These are phyloP conservation scores for Phytophthora nicotianae DNA, from an alignment of 352 stramenopile species.

Conservation along the genomic window DNA sequence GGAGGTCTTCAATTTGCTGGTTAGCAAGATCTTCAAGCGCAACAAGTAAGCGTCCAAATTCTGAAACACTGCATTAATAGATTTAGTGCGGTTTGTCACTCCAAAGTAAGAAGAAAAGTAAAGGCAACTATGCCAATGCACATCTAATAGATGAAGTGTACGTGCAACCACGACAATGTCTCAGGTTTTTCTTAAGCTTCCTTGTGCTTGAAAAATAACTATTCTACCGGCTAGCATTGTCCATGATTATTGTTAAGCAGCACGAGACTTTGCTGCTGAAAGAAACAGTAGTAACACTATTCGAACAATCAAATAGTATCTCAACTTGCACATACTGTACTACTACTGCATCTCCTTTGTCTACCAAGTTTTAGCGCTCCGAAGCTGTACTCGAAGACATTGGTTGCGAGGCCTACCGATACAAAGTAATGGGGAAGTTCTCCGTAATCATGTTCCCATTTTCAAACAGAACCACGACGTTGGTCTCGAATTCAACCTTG, in stretches of 20 bases:
- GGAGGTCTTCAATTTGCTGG: constrained; percentile 93
- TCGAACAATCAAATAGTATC: neutral
- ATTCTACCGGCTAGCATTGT: too few species aligned
- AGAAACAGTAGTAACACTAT: too few species aligned
- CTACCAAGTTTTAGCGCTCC: neutral
- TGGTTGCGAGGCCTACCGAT: constrained; percentile 50
- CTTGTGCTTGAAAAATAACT: too few species aligned
- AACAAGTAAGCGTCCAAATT: constrained; percentile 82
- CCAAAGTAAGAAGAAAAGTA: constrained; percentile 1
- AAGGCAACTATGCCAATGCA: neutral
- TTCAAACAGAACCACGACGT: constrained; percentile 92
- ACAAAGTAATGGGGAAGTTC: constrained; percentile 89
- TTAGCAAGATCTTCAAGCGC: constrained; percentile 98
- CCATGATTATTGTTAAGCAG: neutral
- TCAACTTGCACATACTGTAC: neutral
- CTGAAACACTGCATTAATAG: neutral
- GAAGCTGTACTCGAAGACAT: neutral
- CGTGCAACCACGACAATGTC: neutral
- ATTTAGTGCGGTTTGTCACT: neutral
- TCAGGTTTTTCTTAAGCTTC: neutral
- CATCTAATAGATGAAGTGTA: constrained; percentile 1
- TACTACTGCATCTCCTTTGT: neutral
- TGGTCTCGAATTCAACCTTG: constrained; percentile 93
- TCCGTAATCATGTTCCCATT: constrained; percentile 92
- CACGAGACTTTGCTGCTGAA: neutral